Conservation (phyloP, 2,329 filamentous ascomycete genomes). For the Fusarium foetens region DNA sequence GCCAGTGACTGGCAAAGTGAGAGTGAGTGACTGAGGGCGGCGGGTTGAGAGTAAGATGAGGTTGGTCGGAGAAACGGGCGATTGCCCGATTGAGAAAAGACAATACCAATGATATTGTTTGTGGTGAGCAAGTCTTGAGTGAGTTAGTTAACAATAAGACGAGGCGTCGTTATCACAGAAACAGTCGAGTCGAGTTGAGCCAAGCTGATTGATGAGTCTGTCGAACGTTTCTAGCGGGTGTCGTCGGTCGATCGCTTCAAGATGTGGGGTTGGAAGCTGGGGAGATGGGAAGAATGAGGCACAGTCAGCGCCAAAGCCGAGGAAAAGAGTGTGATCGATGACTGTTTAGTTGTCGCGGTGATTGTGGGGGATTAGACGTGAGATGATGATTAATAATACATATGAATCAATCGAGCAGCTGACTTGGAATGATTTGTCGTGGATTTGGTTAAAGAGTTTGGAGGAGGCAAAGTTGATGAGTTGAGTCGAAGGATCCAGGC, state of each 20-base stretch:
- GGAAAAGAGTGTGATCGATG: not conserved
- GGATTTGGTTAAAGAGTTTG: conserved; percentile 1
- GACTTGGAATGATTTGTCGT: not conserved
- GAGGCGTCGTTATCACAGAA: not conserved
- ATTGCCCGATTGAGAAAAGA: conserved; percentile 1
- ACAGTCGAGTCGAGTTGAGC: conserved; percentile 15
- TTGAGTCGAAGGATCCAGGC: conserved; percentile 17
- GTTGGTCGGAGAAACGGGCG: conserved; percentile 1
- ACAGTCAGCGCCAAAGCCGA: conserved; percentile 13
- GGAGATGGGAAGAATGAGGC: conserved; percentile 20
- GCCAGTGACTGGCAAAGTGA: conserved; percentile 1
- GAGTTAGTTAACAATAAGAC: not conserved
- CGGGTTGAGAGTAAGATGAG: not conserved
- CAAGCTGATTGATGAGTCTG: conserved; percentile 2
- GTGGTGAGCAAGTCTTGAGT: no score
- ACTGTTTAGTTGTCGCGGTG: not conserved
- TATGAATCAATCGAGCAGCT: not conserved
- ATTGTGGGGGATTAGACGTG: not conserved
- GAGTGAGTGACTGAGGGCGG: not conserved
- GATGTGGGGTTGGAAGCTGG: conserved; percentile 34
- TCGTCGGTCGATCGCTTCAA: conserved; percentile 31
- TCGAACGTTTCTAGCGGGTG: conserved; percentile 17
- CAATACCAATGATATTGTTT: not conserved
- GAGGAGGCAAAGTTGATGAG: conserved; percentile 30
- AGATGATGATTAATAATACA: not conserved